These are phyloP conservation scores for Aspergillus sp. DNA, from an alignment of 2,329 filamentous ascomycete genomes.

Conservation along the genomic window DNA sequence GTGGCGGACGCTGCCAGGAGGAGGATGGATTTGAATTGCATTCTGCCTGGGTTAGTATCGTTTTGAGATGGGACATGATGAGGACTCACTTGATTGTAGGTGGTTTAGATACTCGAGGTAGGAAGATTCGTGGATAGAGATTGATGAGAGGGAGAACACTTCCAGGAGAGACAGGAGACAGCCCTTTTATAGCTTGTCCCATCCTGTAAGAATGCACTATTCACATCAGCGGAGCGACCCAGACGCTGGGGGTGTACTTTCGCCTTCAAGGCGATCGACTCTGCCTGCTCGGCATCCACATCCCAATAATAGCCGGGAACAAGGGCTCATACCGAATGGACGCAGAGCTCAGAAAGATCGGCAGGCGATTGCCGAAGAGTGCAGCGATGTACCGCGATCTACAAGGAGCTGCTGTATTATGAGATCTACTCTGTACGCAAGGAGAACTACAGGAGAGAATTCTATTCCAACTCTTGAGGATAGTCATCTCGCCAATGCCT, in stretches of 20 bases:
- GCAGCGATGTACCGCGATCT: not conserved
- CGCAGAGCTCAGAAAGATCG: not conserved
- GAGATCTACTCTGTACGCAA: no score
- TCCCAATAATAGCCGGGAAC: not conserved
- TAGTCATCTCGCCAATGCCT: no score
- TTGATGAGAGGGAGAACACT: not conserved
- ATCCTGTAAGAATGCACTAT: not conserved
- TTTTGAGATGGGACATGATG: not conserved
- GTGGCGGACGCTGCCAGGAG: not conserved
- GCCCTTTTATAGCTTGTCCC: not conserved
- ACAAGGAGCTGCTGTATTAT: not conserved
- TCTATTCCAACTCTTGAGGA: no score
- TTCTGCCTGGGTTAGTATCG: not conserved
- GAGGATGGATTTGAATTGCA: constrained; percentile 1
- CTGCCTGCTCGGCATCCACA: not conserved
- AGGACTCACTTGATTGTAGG: not conserved
- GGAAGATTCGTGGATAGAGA: not conserved
- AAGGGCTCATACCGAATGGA: not conserved
- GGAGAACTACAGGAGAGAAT: not conserved
- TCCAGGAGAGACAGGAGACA: not conserved
- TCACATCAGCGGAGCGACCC: not conserved
- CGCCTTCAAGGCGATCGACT: not conserved
- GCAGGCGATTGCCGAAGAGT: not conserved
- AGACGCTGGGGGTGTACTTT: no score
- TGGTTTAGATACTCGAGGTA: not conserved